Conservation (phyloP, 768 basidiomycete genomes). For the Gloeopeniophorella convolvens region DNA sequence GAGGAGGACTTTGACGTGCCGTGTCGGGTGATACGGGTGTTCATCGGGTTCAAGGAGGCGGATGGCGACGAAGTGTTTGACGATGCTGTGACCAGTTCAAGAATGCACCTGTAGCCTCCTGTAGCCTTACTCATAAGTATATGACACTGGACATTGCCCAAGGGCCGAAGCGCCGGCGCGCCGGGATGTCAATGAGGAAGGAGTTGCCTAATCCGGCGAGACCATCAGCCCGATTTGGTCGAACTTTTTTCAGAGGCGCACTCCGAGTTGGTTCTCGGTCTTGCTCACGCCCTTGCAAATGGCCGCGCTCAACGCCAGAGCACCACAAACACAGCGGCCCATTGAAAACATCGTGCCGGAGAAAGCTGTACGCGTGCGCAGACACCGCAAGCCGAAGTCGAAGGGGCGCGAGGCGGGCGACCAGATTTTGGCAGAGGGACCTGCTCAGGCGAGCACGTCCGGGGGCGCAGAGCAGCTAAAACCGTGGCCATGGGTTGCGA, state of each 20-base stretch:
- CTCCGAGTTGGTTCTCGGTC: no score
- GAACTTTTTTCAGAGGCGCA: no score
- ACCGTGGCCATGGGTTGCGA: conserved; percentile 60
- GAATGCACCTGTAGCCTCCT: conserved; percentile 4
- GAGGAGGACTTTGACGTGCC: conserved; percentile 46
- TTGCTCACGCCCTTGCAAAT: conserved; percentile 3
- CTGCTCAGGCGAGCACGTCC: conserved; percentile 22
- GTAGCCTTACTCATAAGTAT: no score
- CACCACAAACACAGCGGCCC: no score
- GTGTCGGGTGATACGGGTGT: conserved; percentile 53
- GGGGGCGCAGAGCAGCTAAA: conserved; percentile 6
- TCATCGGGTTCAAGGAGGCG: conserved; percentile 49
- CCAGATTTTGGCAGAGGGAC: conserved; percentile 29
- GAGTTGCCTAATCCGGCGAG: no score
- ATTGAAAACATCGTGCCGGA: no score
- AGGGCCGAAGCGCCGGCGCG: no score
- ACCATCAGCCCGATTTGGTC: no score
- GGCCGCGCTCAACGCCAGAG: conserved; percentile 1
- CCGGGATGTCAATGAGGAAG: no score
- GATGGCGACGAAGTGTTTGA: conserved; percentile 10
- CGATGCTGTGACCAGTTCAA: not conserved
- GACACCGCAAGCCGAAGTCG: conserved; percentile 35
- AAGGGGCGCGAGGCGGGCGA: conserved; percentile 21
- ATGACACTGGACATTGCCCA: no score
- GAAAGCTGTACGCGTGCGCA: no score